Conservation (phyloP, 1,139 yeast species). For the Yamadazyma taylorii region DNA sequence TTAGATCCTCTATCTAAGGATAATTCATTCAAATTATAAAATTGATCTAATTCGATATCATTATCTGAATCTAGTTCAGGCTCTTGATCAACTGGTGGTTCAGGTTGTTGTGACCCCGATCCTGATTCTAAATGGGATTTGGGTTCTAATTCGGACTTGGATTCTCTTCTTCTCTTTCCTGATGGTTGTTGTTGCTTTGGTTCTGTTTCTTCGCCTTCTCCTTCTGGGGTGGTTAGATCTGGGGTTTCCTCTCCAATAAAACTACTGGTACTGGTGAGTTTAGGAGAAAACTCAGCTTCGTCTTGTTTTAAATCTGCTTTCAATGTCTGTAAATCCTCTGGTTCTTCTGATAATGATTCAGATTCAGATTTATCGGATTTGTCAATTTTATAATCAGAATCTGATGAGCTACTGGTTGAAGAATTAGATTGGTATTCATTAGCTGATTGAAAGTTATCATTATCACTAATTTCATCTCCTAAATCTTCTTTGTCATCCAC, state of each 20-base stretch:
- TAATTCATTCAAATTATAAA: slow-evolving; percentile 53
- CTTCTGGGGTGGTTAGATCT: too few species aligned
- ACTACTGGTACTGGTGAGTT: slow-evolving; percentile 1
- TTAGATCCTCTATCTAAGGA: slow-evolving; percentile 60
- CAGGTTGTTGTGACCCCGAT: slow-evolving; percentile 15
- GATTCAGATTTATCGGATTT: slow-evolving; percentile 12
- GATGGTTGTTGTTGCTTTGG: slow-evolving; percentile 3
- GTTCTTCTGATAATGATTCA: slow-evolving; percentile 18
- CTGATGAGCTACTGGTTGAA: slow-evolving; percentile 9
- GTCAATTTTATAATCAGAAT: slow-evolving; percentile 15
- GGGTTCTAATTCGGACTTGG: too few species aligned
- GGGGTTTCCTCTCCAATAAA: slow-evolving; percentile 11
- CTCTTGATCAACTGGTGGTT: slow-evolving; percentile 17
- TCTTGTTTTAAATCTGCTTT: slow-evolving; percentile 37
- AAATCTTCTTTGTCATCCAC: too few species aligned
- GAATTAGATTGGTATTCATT: slow-evolving; percentile 11
- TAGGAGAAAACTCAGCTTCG: slow-evolving; percentile 16
- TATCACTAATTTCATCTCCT: slow-evolving; percentile 13
- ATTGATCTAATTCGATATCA: slow-evolving; percentile 26
- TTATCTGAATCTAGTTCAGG: slow-evolving; percentile 1
- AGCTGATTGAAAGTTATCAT: slow-evolving; percentile 16
- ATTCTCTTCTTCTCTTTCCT: too few species aligned
- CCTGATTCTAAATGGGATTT: too few species aligned
- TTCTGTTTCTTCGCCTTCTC: slow-evolving; percentile 10
- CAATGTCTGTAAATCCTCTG: slow-evolving; percentile 32